Evolutionary conservation across 192 early-diverging fungal genomes (phyloP), one percentile per base, ranked within the genome.

Genomic region (Backusella australiensis): DNA sequence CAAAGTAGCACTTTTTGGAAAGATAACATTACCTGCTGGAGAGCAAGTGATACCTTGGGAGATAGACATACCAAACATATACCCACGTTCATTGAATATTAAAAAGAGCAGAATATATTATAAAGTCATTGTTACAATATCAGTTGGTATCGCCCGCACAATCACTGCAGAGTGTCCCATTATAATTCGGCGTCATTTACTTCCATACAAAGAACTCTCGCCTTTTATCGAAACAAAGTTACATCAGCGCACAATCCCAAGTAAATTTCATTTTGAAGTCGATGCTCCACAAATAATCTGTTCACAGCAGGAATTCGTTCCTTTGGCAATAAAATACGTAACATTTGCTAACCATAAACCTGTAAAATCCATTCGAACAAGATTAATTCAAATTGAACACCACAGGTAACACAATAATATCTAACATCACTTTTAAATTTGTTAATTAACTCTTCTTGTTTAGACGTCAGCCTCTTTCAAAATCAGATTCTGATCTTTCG

Each of bases 211-310:
- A 29, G 75, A 81, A 65, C 26, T 74, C 2, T 52, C 72, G 1
- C 80, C 80, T 34, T 53, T 74, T n/a, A 67, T 77, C 3, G 80
- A 81, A 71, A 71, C 80, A 42, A 67, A 70, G 35, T 29, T 81
- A 32, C 74, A 69, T 36, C 36, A 81, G 38, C 46, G 68, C 32
- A 81, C 80, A 2, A 36, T 81, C 6, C 80, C 80, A n/a, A 72
- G 75, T n/a, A 81, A 77, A 77, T 81, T 81, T 65, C 80, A 81
- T 52, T 81, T 77, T 19, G 80, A 81, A 38, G 71, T 81, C 19
- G 75, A 81, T 39, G 68, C 68, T 11, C 80, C 80, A 5, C 76
- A 73, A 17, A 65, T 77, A 17, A 42, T 77, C 11, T 81, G 75
- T 46, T 38, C 77, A 23, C 75, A 81, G 21, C 75, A 77, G 38